Base-by-base conservation (phyloP, 805 yeast genomes). In the Kockiozyma suomiensis region DNA sequence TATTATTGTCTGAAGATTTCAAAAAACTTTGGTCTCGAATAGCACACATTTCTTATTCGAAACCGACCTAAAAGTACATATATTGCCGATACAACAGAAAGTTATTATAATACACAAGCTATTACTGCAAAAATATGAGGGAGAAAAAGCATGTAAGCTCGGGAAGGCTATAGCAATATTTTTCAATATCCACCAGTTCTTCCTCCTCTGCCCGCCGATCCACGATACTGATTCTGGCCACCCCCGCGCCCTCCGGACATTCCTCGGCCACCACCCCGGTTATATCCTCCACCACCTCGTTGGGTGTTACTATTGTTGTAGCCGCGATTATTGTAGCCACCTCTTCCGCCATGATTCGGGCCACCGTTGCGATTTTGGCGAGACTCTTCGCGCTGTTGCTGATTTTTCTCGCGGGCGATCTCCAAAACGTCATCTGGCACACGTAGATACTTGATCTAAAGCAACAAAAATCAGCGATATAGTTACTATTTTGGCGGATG, bases 381-480 rank as follows among this genome's bases (percentile, higher is more conserved):
- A 47, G 52, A 60, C 38, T 75, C 77, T 60, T 73, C 73, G 40
- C 77, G 71, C 59, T 71, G 72, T 21, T 56, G 65, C 52, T 67
- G 72, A 15, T 76, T 71, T 61, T 73, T 74, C 46, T 76, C 78
- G 41, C 73, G 70, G 62, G 76, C 78, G 40, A 68, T 67, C 21
- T 71, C 76, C n/a, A 76, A 69, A 26, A 75, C 66, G 19, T 61
- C 73, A 50, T 77, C 79, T 6, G 79, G 79, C 7, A 78, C 72
- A 58, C 76, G 74, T 35, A 78, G 70, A 62, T 73, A 77, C 62
- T 78, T 78, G 67, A 78, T 75, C 67, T 72, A 61, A 61, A n/a
- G n/a, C n/a, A n/a, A n/a, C n/a, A n/a, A n/a, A n/a, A n/a, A n/a
- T n/a, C n/a, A n/a, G n/a, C n/a, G n/a, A n/a, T n/a, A n/a, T n/a